These are phyloP conservation scores for Rhizopogon vinicolor DNA, from an alignment of 768 basidiomycete species.

Conservation along the genomic window DNA sequence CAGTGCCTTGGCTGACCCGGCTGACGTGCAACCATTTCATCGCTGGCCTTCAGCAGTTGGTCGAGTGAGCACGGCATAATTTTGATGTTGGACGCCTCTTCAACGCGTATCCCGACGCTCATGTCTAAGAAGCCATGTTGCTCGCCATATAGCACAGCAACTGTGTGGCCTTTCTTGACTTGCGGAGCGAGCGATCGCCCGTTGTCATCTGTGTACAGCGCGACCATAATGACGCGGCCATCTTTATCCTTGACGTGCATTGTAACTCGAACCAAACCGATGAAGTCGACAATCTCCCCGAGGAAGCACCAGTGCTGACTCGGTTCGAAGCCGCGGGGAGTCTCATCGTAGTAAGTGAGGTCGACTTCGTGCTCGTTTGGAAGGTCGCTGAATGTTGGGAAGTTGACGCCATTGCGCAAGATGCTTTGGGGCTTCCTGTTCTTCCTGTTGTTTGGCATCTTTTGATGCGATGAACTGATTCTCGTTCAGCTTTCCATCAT, in stretches of 20 bases:
- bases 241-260: constrained; percentile 22
- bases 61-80: not conserved
- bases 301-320: constrained; percentile 29
- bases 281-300: constrained; percentile 20
- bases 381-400: constrained; percentile 21
- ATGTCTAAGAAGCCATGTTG: constrained; percentile 4
- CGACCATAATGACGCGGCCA: constrained; percentile 15
- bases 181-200: not conserved
- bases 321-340: not conserved
- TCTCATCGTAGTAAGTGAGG: not conserved
- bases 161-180: not conserved
- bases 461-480: not conserved
- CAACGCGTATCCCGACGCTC: constrained; percentile 2
- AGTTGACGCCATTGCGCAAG: constrained; percentile 12
- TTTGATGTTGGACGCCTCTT: not conserved
- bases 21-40: not conserved
- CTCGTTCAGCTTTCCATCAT: not conserved
- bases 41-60: not conserved
- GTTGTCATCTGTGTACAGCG: constrained; percentile 18
- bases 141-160: constrained; percentile 6
- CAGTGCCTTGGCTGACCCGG: not conserved
- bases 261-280: constrained; percentile 18
- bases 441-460: not conserved
- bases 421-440: not conserved
- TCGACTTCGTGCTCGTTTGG: constrained; percentile 19